Conservation (phyloP, 1,284 basidiomycete genomes). For the Coniferiporia weirii region DNA sequence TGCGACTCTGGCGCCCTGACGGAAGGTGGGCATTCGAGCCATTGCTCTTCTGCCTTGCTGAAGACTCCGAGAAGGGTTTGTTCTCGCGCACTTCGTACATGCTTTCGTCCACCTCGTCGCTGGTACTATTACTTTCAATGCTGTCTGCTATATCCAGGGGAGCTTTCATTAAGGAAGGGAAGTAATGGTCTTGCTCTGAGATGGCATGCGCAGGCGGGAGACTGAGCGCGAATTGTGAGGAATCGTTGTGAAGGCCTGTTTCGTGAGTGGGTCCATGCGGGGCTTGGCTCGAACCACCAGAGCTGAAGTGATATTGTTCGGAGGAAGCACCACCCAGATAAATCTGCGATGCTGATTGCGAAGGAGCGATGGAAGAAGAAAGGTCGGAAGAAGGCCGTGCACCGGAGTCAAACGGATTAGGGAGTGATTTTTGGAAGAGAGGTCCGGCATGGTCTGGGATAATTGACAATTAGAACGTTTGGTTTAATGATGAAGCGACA, state of each 20-base stretch:
- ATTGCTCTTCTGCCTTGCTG: neutral
- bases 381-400: constrained; percentile 33
- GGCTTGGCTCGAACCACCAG: neutral
- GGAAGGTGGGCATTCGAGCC: constrained; percentile 6
- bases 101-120: constrained; percentile 32
- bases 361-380: constrained; percentile 50
- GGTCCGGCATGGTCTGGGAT: neutral
- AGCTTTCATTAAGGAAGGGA: constrained; percentile 35
- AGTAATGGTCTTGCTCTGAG: constrained; percentile 34
- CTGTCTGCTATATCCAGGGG: constrained; percentile 39
- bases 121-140: constrained; percentile 28
- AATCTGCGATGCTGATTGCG: constrained; percentile 59
- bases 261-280: neutral
- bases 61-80: constrained; percentile 37
- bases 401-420: constrained; percentile 5
- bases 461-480: neutral
- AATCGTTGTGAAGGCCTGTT: constrained; percentile 16
- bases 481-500: neutral
- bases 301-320: constrained; percentile 1
- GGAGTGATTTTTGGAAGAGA: constrained; percentile 12
- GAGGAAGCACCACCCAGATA: neutral
- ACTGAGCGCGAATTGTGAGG: constrained; percentile 22
- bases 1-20: neutral
- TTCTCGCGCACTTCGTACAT: constrained; percentile 51
- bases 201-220: constrained; percentile 59